Evolutionary conservation across 495 filamentous ascomycete species (phyloP).

Genomic region (Acidomyces sp.): DNA sequence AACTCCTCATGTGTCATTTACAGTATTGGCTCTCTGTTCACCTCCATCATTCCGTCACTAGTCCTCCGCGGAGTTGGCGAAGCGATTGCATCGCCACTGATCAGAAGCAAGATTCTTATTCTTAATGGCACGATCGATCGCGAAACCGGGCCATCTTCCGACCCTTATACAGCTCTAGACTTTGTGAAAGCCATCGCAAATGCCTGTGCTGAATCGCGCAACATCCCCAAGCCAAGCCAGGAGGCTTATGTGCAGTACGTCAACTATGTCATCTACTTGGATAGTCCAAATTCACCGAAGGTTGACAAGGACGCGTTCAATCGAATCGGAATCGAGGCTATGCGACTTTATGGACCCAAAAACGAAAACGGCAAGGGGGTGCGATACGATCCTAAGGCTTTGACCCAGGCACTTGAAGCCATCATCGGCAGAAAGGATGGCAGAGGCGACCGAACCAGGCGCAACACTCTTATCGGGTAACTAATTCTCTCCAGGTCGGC

Average conservation of each 20-base stretch:
- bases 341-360: slow-evolving; percentile 62
- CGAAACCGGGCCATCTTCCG: slow-evolving; percentile 57
- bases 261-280: slow-evolving; percentile 73
- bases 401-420: slow-evolving; percentile 64
- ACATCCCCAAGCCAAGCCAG: slow-evolving; percentile 12
- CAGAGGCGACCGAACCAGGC: slow-evolving; percentile 42
- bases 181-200: slow-evolving; percentile 67
- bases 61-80: slow-evolving; percentile 52
- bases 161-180: slow-evolving; percentile 55
- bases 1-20: slow-evolving; percentile 61
- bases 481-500: too few relatives aligned
- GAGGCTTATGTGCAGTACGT: slow-evolving; percentile 45
- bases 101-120: slow-evolving; percentile 67
- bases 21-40: slow-evolving; percentile 78
- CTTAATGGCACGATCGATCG: slow-evolving; percentile 72
- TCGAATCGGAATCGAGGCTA: slow-evolving; percentile 57
- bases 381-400: slow-evolving; percentile 61
- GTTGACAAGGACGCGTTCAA: slow-evolving; percentile 55
- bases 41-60: slow-evolving; percentile 58
- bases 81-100: slow-evolving; percentile 30
- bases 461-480: slow-evolving; percentile 46
- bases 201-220: slow-evolving; percentile 43
- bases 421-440: slow-evolving; percentile 60
- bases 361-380: slow-evolving; percentile 35
- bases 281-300: slow-evolving; percentile 53